Percentiles rank a stretch among this genome's conserved stretches.
These are phyloP conservation scores for Trametes coccinea DNA, from an alignment of 768 basidiomycete genomes.

Conservation along the genomic window DNA sequence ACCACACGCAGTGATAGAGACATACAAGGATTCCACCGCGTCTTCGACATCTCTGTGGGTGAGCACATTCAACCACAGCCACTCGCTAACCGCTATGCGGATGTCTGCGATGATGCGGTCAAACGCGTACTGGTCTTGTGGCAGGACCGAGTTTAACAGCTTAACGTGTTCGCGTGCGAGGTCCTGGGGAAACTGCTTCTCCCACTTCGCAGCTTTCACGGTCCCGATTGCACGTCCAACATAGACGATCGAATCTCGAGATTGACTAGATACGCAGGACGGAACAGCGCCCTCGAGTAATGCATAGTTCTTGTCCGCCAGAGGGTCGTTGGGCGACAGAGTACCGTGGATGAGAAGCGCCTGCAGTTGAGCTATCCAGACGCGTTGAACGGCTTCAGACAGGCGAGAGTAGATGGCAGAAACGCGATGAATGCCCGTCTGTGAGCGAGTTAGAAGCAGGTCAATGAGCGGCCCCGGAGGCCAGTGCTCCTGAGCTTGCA, in stretches of 20 bases:
- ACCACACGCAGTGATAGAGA: slow-evolving; percentile 10
- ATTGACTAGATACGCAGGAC: slow-evolving; percentile 67
- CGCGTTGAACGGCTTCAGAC: slow-evolving; percentile 72
- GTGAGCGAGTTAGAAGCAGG: slow-evolving; percentile 66
- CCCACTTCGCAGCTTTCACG: slow-evolving; percentile 77
- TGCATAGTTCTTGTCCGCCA: slow-evolving; percentile 59
- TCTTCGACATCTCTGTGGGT: slow-evolving; percentile 82
- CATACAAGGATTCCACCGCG: slow-evolving; percentile 83
- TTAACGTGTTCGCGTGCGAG: slow-evolving; percentile 66
- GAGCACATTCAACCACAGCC: slow-evolving; percentile 90
- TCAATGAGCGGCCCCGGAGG: slow-evolving; percentile 81
- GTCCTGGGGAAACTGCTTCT: slow-evolving; percentile 70
- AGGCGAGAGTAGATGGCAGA: slow-evolving; percentile 69
- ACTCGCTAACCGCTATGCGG: slow-evolving; percentile 83
- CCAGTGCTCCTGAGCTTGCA: slow-evolving; percentile 58
- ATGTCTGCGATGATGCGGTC: slow-evolving; percentile 74
- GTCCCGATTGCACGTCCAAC: slow-evolving; percentile 86
- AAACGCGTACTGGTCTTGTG: slow-evolving; percentile 76
- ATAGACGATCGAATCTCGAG: slow-evolving; percentile 81
- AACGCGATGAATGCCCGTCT: slow-evolving; percentile 78
- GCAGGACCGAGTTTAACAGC: slow-evolving; percentile 64
- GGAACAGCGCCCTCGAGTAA: slow-evolving; percentile 72
- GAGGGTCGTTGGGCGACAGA: slow-evolving; percentile 58
- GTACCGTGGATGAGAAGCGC: slow-evolving; percentile 83
- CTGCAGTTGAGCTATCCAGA: slow-evolving; percentile 83